These are phyloP conservation scores for Sparassis latifolia DNA, from an alignment of 1,284 basidiomycete genomes.

Conservation along the genomic window DNA sequence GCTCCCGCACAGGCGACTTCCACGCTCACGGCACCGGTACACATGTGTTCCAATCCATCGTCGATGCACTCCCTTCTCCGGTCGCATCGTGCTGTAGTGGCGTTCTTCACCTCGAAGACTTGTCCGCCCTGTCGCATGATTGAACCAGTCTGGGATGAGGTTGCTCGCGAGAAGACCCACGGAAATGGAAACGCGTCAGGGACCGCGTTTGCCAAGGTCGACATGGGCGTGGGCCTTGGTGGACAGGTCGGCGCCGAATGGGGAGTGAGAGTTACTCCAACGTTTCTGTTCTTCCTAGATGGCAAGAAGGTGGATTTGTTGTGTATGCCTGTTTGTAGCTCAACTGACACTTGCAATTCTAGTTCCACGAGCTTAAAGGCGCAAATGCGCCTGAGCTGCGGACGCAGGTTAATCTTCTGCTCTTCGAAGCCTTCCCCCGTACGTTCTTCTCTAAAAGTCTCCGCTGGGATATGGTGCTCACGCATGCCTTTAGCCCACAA, in stretches of 20 bases:
- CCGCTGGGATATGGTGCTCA: too few species aligned
- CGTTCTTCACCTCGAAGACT: constrained; percentile 59
- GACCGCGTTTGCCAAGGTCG: constrained; percentile 76
- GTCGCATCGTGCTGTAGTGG: constrained; percentile 48
- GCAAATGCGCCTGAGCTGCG: constrained; percentile 60
- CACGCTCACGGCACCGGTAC: constrained; percentile 56
- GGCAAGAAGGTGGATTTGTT: constrained; percentile 54
- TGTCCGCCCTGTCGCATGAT: constrained; percentile 61
- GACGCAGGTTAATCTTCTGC: constrained; percentile 63
- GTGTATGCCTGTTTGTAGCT: background rate
- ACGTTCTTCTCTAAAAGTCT: constrained; percentile 17
- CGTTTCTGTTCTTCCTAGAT: constrained; percentile 79
- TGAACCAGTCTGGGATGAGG: constrained; percentile 54
- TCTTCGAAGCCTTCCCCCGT: constrained; percentile 77
- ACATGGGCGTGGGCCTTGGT: constrained; percentile 65
- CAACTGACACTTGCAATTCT: background rate
- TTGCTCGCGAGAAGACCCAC: constrained; percentile 37
- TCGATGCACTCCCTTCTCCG: constrained; percentile 45
- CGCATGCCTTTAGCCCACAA: constrained; percentile 55
- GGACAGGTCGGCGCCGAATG: constrained; percentile 55
- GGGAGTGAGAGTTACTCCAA: constrained; percentile 75
- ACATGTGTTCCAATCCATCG: constrained; percentile 49
- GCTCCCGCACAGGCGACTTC: constrained; percentile 29
- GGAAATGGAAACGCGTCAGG: constrained; percentile 29
- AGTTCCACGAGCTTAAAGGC: constrained; percentile 72